Conservation (phyloP, 192 early-diverging fungal species). For the Umbelopsis isabellina region DNA sequence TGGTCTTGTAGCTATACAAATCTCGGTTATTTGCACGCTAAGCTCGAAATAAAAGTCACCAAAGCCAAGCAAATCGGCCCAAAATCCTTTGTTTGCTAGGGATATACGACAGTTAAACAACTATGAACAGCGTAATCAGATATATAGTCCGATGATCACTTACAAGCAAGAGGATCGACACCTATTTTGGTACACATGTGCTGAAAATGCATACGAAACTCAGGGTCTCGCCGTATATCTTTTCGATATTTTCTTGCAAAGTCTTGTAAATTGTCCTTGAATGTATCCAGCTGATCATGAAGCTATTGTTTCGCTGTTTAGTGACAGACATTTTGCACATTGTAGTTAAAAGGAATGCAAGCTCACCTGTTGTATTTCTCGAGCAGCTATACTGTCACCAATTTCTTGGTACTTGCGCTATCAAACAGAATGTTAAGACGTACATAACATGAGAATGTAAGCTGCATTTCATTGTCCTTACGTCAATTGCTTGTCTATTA, state of each 20-base stretch:
- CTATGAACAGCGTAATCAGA: not conserved
- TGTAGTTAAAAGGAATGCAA: not conserved
- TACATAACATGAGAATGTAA: not conserved
- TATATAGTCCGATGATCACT: not conserved
- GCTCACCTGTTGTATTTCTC: conserved; percentile 55
- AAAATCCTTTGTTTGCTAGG: conserved; percentile 91
- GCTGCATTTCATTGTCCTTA: conserved; percentile 10
- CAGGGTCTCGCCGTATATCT: conserved; percentile 86
- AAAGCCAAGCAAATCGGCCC: conserved; percentile 92
- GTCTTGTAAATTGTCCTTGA: conserved; percentile 82
- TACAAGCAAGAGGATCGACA: conserved; percentile 92
- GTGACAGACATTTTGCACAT: not conserved
- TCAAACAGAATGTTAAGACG: not conserved
- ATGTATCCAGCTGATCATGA: conserved; percentile 65
- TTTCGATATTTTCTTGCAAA: conserved; percentile 87
- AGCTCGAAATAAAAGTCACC: conserved; percentile 98
- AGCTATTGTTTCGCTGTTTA: conserved; percentile 48
- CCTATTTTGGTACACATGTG: conserved; percentile 93
- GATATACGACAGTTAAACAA: not conserved
- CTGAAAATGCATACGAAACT: conserved; percentile 88
- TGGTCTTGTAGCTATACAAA: conserved; percentile 82
- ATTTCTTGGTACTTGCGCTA: conserved; percentile 41
- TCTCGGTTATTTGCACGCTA: conserved; percentile 90
- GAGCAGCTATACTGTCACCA: conserved; percentile 41
- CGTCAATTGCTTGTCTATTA: conserved; percentile 20